phyloP scores from a whole-genome alignment of 768 basidiomycete genomes.

The Royoungia palumana region DNA sequence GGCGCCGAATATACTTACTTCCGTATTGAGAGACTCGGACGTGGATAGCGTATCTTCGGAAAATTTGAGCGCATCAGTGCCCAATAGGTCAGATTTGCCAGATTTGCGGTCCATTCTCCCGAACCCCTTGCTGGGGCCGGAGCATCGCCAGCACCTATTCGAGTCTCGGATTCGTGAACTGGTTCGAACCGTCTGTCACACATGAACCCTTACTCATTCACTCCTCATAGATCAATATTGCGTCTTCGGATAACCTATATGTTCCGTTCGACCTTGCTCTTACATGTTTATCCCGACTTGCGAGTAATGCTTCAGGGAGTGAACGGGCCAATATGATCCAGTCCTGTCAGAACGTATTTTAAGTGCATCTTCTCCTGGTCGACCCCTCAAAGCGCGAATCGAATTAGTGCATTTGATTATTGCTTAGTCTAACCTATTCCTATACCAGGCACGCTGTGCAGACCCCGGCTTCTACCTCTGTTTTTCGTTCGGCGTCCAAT shows the following conservation, averaged over 20 bases:
- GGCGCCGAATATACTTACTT: no score
- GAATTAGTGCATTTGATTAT: no score
- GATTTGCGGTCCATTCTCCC: not conserved
- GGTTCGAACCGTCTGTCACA: not conserved
- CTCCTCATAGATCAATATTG: not conserved
- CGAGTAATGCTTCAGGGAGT: not conserved
- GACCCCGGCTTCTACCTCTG: not conserved
- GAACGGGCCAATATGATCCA: not conserved
- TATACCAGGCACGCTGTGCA: not conserved
- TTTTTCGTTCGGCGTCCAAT: not conserved
- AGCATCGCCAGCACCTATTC: constrained; percentile 1
- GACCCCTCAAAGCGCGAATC: no score
- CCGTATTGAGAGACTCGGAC: no score
- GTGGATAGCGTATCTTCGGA: no score
- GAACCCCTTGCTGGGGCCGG: not conserved
- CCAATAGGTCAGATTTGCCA: no score
- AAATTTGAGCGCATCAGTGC: no score
- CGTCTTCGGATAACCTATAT: not conserved
- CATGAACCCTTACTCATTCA: not conserved
- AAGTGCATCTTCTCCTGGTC: not conserved
- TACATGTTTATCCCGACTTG: not conserved
- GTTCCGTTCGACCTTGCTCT: not conserved
- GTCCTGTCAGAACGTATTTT: not conserved
- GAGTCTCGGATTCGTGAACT: not conserved
- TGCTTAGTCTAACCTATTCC: no score